Evolutionary conservation across 23 red algal species (phyloP).

Genomic region (Gracilaria caudata): DNA sequence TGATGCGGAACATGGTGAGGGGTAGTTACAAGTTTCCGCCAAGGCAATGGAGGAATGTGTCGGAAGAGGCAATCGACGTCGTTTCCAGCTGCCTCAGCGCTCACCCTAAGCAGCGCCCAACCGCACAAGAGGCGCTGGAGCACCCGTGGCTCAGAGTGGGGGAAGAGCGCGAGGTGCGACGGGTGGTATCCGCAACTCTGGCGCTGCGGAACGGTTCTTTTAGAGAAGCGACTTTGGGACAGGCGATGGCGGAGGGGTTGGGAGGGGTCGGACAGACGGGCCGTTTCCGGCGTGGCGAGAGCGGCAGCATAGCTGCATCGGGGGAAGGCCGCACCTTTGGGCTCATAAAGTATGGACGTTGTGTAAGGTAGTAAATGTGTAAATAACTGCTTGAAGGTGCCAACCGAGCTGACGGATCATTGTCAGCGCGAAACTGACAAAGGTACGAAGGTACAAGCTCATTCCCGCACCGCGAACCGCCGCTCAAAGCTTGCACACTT

Average conservation of each 20-base stretch:
- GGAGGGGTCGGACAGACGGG: not conserved
- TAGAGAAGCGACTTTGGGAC: not conserved
- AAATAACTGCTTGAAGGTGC: too few relatives aligned
- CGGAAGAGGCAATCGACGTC: slow-evolving; percentile 58
- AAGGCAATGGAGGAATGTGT: slow-evolving; percentile 50
- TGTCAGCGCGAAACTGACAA: too few relatives aligned
- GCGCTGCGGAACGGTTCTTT: slow-evolving; percentile 45
- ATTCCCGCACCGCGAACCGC: too few relatives aligned
- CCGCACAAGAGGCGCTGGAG: slow-evolving; percentile 38
- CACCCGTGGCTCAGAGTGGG: slow-evolving; percentile 60
- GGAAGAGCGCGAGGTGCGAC: slow-evolving; percentile 7
- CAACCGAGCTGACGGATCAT: too few relatives aligned
- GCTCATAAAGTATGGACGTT: too few relatives aligned
- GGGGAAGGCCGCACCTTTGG: too few relatives aligned
- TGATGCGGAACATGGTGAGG: slow-evolving; percentile 73
- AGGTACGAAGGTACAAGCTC: too few relatives aligned
- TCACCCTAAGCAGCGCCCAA: slow-evolving; percentile 41
- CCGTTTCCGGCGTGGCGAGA: slow-evolving; percentile 40
- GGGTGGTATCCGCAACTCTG: slow-evolving; percentile 24
- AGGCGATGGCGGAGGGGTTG: not conserved
- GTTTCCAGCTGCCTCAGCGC: slow-evolving; percentile 45
- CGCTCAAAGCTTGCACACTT: too few relatives aligned
- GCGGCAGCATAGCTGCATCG: too few relatives aligned
- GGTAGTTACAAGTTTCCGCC: slow-evolving; percentile 69
- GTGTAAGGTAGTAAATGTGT: too few relatives aligned